Percentiles rank a stretch among this genome's conserved stretches.
phyloP scores from a whole-genome alignment of 192 early-diverging fungal species.

The Pilobolus umbonatus region DNA sequence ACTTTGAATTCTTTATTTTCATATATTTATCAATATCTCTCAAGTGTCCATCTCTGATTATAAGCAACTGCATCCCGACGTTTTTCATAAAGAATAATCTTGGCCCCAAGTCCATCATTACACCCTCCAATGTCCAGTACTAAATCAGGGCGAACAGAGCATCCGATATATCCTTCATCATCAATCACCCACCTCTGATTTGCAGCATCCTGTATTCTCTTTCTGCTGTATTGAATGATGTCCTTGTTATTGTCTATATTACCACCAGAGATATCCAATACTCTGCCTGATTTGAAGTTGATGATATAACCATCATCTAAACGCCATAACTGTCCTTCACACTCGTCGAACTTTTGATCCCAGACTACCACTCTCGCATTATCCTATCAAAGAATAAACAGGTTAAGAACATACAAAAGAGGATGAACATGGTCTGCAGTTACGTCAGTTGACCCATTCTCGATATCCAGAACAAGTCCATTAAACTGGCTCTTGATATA shows the following conservation, averaged over 20 bases:
- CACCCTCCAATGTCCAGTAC: conserved; percentile 20
- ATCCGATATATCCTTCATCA: conserved; percentile 19
- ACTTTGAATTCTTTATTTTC: no score
- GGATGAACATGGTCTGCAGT: no score
- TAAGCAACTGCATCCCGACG: conserved; percentile 13
- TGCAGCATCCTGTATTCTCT: conserved; percentile 10
- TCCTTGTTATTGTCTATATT: conserved; percentile 3
- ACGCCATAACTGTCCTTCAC: conserved; percentile 15
- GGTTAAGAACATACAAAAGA: not conserved
- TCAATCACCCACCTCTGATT: conserved; percentile 23
- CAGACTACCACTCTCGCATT: conserved; percentile 20
- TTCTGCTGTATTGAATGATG: conserved; percentile 18
- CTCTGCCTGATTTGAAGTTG: conserved; percentile 23
- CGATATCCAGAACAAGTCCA: conserved; percentile 20
- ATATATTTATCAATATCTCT: no score
- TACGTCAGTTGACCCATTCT: conserved; percentile 14
- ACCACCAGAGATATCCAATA: conserved; percentile 20
- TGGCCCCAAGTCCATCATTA: conserved; percentile 7
- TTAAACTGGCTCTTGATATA: no score
- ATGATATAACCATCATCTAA: no score
- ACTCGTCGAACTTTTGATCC: conserved; percentile 12
- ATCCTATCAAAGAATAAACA: no score
- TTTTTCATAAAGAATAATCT: conserved; percentile 15
- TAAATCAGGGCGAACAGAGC: conserved; percentile 12
- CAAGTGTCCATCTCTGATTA: conserved; percentile 23